Percentiles rank a stretch among this genome's conserved stretches.
Conservation (phyloP, 352 stramenopile species). For the Globisporangium nunn region DNA sequence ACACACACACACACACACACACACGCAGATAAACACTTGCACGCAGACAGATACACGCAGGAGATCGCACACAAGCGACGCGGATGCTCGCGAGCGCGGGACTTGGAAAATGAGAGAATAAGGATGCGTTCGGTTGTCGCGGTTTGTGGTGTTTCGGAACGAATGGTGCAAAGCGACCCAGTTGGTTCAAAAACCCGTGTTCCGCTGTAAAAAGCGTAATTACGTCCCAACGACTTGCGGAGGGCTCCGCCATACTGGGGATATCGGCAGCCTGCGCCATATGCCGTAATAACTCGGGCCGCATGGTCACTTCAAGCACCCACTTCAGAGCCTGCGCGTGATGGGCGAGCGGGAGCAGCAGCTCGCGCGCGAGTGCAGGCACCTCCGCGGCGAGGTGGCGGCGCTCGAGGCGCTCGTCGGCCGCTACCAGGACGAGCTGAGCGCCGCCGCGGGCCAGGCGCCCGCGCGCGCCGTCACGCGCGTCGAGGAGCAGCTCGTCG, state of each 20-base stretch:
- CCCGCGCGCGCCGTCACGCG: constrained; percentile 13
- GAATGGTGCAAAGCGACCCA: constrained; percentile 6
- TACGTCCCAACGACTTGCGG: neutral
- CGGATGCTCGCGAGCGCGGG: neutral
- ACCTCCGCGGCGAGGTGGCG: constrained; percentile 41
- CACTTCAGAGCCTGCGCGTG: constrained; percentile 4
- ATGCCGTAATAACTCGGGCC: no score
- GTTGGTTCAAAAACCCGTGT: neutral
- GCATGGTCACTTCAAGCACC: neutral
- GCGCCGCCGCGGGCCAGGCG: neutral
- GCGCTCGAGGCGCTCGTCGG: constrained; percentile 53
- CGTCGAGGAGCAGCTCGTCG: constrained; percentile 45
- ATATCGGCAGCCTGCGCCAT: no score
- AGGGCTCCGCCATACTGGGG: no score
- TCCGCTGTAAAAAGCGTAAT: neutral
- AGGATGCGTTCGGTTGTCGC: no score
- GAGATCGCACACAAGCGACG: neutral
- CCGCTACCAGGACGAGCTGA: constrained; percentile 53
- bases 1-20: constrained; percentile 6
- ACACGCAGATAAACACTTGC: neutral
- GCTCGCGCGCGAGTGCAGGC: constrained; percentile 26
- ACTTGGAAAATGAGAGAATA: neutral
- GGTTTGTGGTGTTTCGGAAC: no score
- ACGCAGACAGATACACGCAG: neutral
- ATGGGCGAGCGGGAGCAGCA: constrained; percentile 20